Evolutionary conservation across 495 filamentous ascomycete genomes (phyloP), one percentile per base, ranked within the genome.

Genomic region (Sphaerosporella brunnea): DNA sequence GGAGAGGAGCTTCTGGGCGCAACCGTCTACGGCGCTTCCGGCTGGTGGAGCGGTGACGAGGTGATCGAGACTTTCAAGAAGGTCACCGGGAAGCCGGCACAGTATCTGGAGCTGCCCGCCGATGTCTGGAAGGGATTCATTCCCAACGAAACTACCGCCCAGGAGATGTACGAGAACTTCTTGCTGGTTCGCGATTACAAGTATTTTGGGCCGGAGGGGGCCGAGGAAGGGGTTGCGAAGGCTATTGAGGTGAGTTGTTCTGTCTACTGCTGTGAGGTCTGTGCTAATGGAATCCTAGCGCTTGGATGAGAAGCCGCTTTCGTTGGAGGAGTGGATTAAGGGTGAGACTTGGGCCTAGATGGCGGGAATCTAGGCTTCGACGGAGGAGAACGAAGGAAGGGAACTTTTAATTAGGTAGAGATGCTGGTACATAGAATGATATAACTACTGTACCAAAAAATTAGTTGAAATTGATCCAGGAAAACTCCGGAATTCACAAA

Each of bases 61-160:
- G 59, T 77, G 2, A 50, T 74, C n/a, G 59, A 64, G 8, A 61
- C 62, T 16, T 73, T 78, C 54, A 64, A 65, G 36, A 55, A 68
- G 39, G 60, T 66, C 5, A 66, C 66, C 4, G 72, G 71, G 21
- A 68, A 69, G 49, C 63, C 59, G 25, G 68, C 69, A 2, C 54
- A 49, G 7, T 70, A 60, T 41, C 43, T 59, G 4, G 55, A 73
- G 50, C 11, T 75, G 15, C 56, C 68, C 9, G 55, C 65, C 21
- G 68, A 74, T 16, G 52, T 56, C 9, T 79, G 65, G 56, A 69
- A 66, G 55, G 51, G 53, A 1, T 64, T 62, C 41, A 50, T 75
- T 50, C 50, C 53, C 1, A 32, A 32, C 28, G 45, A 36, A 34
- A 30, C 15, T 20, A 26, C 49, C 18, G 45, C 23, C 19, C 46